Evolutionary conservation across 1,139 yeast genomes (phyloP).

Genomic region (Blastobotrys malaysiensis): DNA sequence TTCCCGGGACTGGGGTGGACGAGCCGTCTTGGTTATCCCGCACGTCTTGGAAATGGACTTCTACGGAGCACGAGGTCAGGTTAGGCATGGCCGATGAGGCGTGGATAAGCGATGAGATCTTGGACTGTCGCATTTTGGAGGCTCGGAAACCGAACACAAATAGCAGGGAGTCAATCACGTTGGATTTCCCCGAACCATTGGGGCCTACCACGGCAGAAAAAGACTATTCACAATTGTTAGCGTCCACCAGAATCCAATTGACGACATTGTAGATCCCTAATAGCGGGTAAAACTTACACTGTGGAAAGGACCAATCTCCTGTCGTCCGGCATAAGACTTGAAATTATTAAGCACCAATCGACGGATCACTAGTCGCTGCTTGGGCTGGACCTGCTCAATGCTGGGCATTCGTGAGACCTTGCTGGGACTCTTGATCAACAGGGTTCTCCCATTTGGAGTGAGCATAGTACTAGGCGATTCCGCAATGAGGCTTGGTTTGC

Average conservation of each 20-base stretch:
- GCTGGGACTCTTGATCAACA: background rate
- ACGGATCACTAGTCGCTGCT: conserved; percentile 61
- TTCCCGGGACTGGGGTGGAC: conserved; percentile 44
- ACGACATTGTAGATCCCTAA: too few relatives aligned
- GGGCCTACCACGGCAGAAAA: conserved; percentile 99
- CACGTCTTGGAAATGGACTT: conserved; percentile 82
- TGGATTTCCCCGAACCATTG: conserved; percentile 96
- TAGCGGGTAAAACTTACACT: conserved; percentile 25
- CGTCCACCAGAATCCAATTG: too few relatives aligned
- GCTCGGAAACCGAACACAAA: conserved; percentile 98
- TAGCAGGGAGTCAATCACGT: conserved; percentile 90
- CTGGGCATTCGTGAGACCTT: background rate
- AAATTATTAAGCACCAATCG: conserved; percentile 74
- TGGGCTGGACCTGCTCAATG: conserved; percentile 10
- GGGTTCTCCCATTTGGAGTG: background rate
- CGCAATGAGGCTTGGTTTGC: background rate
- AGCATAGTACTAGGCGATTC: background rate
- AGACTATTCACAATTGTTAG: conserved; percentile 41
- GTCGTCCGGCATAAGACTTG: conserved; percentile 95
- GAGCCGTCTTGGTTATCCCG: conserved; percentile 51
- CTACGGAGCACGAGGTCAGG: conserved; percentile 77
- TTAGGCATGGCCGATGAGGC: conserved; percentile 66
- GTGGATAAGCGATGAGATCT: conserved; percentile 84
- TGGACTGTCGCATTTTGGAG: conserved; percentile 93
- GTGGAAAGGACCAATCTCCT: conserved; percentile 91